phyloP scores from a whole-genome alignment of 2,329 filamentous ascomycete species.

The Colletotrichum chlorophyti region DNA sequence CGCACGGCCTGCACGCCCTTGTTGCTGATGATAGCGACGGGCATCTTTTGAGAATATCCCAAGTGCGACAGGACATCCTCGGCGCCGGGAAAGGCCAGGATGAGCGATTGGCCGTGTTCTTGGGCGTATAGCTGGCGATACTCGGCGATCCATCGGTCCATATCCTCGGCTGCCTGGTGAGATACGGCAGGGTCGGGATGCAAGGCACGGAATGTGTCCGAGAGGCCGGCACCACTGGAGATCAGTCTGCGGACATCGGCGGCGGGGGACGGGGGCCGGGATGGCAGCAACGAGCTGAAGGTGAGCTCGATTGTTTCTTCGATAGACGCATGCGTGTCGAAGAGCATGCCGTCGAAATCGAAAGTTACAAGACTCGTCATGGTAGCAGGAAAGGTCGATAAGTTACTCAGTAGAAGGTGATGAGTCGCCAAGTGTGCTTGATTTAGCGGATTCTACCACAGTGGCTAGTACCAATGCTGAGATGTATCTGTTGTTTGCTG shows the following conservation, averaged over 20 bases:
- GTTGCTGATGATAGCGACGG: constrained; percentile 28
- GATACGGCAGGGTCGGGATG: background rate
- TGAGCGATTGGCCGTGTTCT: constrained; percentile 16
- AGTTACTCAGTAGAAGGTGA: no score
- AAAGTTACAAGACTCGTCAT: constrained; percentile 26
- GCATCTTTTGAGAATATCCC: background rate
- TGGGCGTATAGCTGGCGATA: constrained; percentile 23
- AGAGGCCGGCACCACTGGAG: constrained; percentile 22
- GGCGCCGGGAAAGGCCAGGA: constrained; percentile 20
- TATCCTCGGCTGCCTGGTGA: background rate
- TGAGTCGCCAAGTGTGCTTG: no score
- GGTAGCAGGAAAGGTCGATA: background rate
- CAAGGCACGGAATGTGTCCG: constrained; percentile 20
- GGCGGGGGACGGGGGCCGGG: constrained; percentile 11
- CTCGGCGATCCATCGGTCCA: constrained; percentile 11
- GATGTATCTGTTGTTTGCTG: no score
- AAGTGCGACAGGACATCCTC: constrained; percentile 15
- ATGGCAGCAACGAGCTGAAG: constrained; percentile 13
- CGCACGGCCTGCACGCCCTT: background rate
- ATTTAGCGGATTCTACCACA: no score
- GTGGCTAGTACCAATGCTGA: no score
- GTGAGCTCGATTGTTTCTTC: constrained; percentile 28
- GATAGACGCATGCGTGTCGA: constrained; percentile 29
- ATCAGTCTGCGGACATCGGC: constrained; percentile 23
- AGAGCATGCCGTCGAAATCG: constrained; percentile 30